Conservation (phyloP, 805 yeast species). For the Myxozyma melibiosi region DNA sequence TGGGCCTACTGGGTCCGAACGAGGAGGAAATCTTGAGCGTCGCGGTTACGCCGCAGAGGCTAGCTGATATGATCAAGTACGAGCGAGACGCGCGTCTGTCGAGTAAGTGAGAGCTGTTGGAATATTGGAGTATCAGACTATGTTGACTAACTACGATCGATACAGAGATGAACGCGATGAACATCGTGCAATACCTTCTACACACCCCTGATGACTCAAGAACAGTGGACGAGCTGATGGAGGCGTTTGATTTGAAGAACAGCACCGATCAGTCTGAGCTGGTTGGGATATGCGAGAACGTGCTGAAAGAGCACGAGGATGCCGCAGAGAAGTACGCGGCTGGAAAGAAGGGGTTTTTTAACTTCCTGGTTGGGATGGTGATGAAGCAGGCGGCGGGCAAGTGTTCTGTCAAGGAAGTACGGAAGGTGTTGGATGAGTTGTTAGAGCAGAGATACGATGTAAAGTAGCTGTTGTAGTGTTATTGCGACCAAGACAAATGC, state of each 20-base stretch:
- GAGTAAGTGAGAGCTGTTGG: constrained; percentile 49
- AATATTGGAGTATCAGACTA: too few relatives aligned
- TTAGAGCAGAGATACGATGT: not conserved
- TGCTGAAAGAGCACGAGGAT: constrained; percentile 52
- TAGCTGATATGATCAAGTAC: constrained; percentile 59
- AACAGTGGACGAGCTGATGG: constrained; percentile 48
- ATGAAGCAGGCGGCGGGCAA: constrained; percentile 79
- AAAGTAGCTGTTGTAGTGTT: not conserved
- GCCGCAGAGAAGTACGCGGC: constrained; percentile 57
- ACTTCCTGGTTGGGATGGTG: constrained; percentile 78
- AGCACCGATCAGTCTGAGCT: constrained; percentile 45
- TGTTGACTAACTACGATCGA: too few relatives aligned
- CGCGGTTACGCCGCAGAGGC: constrained; percentile 47
- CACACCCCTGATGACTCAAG: constrained; percentile 49
- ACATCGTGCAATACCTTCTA: constrained; percentile 47
- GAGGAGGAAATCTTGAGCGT: constrained; percentile 39
- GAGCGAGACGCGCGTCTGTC: constrained; percentile 57
- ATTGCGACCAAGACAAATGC: not conserved
- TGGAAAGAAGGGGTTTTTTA: constrained; percentile 64
- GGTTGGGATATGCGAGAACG: constrained; percentile 49
- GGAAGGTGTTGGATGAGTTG: constrained; percentile 38
- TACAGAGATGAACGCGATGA: constrained; percentile 65
- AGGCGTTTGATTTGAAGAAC: constrained; percentile 49
- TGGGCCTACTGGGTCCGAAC: constrained; percentile 64
- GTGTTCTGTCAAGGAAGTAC: constrained; percentile 40